Evolutionary conservation across 2,329 filamentous ascomycete genomes (phyloP).

Genomic region (Fusarium bulbicola): DNA sequence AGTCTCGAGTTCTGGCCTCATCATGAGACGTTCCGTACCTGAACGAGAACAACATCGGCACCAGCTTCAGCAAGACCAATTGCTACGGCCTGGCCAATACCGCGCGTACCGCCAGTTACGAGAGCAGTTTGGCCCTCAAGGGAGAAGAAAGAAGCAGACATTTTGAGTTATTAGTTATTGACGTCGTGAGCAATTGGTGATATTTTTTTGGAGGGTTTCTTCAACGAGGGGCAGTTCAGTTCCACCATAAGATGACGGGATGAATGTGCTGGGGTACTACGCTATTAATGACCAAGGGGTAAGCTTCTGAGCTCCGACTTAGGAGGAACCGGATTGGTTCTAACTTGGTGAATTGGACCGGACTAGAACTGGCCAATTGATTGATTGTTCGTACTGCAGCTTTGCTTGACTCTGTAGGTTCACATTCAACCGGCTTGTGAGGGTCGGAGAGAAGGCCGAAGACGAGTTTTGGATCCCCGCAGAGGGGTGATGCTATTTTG

Average conservation of each 20-base stretch:
- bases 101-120: slow-evolving; percentile 65
- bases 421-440: not conserved
- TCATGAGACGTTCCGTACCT: slow-evolving; percentile 49
- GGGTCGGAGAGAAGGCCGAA: slow-evolving; percentile 31
- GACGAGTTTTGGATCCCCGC: slow-evolving; percentile 3
- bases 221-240: slow-evolving; percentile 11
- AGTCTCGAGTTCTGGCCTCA: not conserved
- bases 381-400: not conserved
- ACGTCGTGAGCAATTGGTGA: not conserved
- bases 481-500: slow-evolving; percentile 2
- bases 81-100: slow-evolving; percentile 66
- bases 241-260: not conserved
- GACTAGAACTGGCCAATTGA: not conserved
- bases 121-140: slow-evolving; percentile 66
- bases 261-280: slow-evolving; percentile 5
- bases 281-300: slow-evolving; percentile 10
- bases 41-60: slow-evolving; percentile 64
- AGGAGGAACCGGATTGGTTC: not conserved
- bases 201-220: not conserved
- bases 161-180: slow-evolving; percentile 22
- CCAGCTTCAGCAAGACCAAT: slow-evolving; percentile 67
- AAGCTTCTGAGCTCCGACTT: not conserved
- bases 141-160: slow-evolving; percentile 59
- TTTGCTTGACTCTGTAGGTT: not conserved
- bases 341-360: not conserved